A percentile compares a stretch with the other conserved stretches of the same genome.
These are phyloP conservation scores for Fusarium sp. DNA, from an alignment of 2,329 filamentous ascomycete species.

Conservation along the genomic window DNA sequence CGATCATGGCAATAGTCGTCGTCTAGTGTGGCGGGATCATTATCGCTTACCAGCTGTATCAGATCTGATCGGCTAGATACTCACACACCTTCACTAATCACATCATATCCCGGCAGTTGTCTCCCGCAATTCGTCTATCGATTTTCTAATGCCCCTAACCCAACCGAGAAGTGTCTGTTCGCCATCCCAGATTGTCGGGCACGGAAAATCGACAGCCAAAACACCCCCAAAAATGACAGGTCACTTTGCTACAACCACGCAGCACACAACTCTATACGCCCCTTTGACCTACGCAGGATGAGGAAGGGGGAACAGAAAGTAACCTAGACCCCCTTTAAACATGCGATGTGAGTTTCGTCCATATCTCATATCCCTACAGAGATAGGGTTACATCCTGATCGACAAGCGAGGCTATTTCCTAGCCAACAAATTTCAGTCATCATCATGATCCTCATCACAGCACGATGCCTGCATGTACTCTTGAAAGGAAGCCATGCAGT, in stretches of 20 bases:
- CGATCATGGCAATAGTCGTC: slow-evolving; percentile 6
- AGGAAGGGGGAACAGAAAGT: slow-evolving; percentile 12
- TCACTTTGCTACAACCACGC: slow-evolving; percentile 28
- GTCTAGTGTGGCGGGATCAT: slow-evolving; percentile 19
- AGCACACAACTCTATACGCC: slow-evolving; percentile 10
- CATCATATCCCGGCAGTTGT: slow-evolving; percentile 27
- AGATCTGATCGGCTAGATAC: slow-evolving; percentile 32
- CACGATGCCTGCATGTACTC: background rate
- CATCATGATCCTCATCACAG: background rate
- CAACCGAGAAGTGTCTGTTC: slow-evolving; percentile 31
- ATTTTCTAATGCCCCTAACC: slow-evolving; percentile 27
- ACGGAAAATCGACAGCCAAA: slow-evolving; percentile 27
- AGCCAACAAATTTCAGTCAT: slow-evolving; percentile 9
- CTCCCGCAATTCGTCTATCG: slow-evolving; percentile 38
- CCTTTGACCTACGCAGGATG: slow-evolving; percentile 3
- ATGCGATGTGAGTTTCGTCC: slow-evolving; percentile 6
- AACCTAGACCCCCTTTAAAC: slow-evolving; percentile 12
- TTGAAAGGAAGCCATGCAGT: slow-evolving; percentile 5
- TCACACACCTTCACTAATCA: slow-evolving; percentile 29
- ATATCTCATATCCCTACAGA: slow-evolving; percentile 15
- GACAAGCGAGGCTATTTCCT: slow-evolving; percentile 22
- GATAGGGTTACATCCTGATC: slow-evolving; percentile 35
- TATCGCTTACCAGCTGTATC: slow-evolving; percentile 21
- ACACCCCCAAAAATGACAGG: slow-evolving; percentile 31
- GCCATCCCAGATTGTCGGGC: slow-evolving; percentile 32